phyloP scores from a whole-genome alignment of 345 rosid species.

The Dipteronia dyeriana region DNA sequence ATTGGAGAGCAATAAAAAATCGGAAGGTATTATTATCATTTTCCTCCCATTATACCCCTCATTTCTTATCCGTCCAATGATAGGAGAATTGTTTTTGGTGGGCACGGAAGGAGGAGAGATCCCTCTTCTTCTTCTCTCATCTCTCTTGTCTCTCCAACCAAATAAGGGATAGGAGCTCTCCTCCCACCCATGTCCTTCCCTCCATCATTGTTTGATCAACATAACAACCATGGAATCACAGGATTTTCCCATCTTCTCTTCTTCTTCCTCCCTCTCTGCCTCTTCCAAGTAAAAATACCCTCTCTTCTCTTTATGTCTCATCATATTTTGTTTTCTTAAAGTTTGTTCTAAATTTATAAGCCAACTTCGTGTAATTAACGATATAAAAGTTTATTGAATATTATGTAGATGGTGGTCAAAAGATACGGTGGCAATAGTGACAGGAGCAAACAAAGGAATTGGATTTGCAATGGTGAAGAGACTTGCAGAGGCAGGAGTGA shows the following conservation, averaged over 20 bases:
- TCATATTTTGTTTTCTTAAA: not conserved
- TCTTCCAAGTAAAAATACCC: slow-evolving; percentile 1
- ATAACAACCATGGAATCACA: slow-evolving; percentile 20
- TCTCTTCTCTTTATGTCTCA: not conserved
- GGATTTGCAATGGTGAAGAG: slow-evolving; percentile 73
- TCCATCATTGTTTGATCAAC: not conserved
- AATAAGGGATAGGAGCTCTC: no score
- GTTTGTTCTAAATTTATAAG: not conserved
- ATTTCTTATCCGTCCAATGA: no score
- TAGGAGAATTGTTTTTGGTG: no score
- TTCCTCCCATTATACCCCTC: no score
- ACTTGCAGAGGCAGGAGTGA: slow-evolving; percentile 61
- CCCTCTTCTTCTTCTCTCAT: no score
- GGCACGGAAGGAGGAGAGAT: no score
- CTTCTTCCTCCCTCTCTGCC: not conserved
- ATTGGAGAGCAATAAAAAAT: no score
- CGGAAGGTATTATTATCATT: no score
- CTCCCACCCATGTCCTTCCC: no score
- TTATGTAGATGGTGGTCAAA: slow-evolving; percentile 71
- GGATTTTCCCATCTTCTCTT: slow-evolving; percentile 9
- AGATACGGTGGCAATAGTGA: slow-evolving; percentile 71
- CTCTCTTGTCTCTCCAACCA: no score
- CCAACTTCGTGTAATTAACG: no score
- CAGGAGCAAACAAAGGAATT: slow-evolving; percentile 90
- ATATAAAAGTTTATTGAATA: no score